Evolutionary conservation across 164 flowering plant species (phyloP).

Genomic region (Taxillus chinensis): DNA sequence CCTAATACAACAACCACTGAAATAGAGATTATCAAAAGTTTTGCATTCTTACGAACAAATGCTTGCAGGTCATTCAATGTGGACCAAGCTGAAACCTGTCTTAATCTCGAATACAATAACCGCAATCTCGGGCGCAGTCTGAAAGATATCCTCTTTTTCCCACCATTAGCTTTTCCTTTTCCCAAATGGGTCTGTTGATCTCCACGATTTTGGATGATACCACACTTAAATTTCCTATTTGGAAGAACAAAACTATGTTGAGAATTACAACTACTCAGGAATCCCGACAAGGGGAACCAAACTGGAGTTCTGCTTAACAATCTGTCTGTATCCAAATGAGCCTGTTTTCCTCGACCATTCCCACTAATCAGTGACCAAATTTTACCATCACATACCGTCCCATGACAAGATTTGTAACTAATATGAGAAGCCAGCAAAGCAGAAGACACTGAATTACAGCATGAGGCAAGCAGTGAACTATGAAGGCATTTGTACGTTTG

Average conservation of each 20-base stretch:
- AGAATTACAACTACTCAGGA: constrained; percentile 16
- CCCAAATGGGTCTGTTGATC: constrained; percentile 17
- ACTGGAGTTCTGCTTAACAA: not conserved
- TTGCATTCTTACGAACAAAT: constrained; percentile 48
- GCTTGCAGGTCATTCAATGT: constrained; percentile 32
- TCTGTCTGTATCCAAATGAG: not conserved
- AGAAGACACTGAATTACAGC: constrained; percentile 12
- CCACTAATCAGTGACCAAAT: constrained; percentile 1
- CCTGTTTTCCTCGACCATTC: not conserved
- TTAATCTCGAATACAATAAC: constrained; percentile 37
- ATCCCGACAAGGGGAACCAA: constrained; percentile 9
- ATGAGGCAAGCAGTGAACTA: constrained; percentile 13
- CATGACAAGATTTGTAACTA: constrained; percentile 4
- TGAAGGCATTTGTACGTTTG: constrained; percentile 10
- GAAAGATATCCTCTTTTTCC: constrained; percentile 36
- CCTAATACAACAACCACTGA: constrained; percentile 45
- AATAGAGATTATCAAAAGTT: constrained; percentile 30
- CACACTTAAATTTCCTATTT: constrained; percentile 18
- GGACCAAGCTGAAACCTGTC: constrained; percentile 27
- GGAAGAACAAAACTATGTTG: constrained; percentile 13
- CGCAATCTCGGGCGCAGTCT: constrained; percentile 74
- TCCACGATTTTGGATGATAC: constrained; percentile 17
- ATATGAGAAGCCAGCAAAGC: constrained; percentile 9
- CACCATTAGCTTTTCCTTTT: constrained; percentile 12
- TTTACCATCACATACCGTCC: constrained; percentile 5